These are phyloP conservation scores for Huntiella abstrusa DNA, from an alignment of 2,329 filamentous ascomycete genomes.

Conservation along the genomic window DNA sequence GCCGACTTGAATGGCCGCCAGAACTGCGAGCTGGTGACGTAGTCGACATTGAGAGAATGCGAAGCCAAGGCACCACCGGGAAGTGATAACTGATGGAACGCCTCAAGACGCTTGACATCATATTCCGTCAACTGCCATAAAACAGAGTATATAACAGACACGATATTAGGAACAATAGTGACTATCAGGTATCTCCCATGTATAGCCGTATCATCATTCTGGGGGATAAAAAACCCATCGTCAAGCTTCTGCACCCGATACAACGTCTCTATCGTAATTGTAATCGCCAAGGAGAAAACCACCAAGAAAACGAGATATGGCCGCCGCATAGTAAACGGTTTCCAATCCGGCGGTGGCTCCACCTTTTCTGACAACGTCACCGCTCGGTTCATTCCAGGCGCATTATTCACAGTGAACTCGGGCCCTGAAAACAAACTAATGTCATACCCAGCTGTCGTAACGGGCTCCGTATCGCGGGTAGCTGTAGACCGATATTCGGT, in stretches of 20 bases:
- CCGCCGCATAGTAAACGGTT: conserved; percentile 44
- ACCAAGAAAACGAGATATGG: conserved; percentile 38
- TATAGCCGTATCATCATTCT: conserved; percentile 29
- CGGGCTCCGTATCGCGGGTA: neutral
- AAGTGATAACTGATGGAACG: conserved; percentile 46
- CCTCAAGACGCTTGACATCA: conserved; percentile 46
- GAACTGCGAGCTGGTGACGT: conserved; percentile 49
- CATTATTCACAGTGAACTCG: conserved; percentile 3
- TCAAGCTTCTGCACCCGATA: conserved; percentile 22
- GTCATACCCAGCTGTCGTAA: conserved; percentile 23
- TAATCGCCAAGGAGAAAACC: conserved; percentile 32
- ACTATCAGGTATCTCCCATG: conserved; percentile 37
- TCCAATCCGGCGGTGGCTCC: conserved; percentile 36
- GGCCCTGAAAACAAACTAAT: conserved; percentile 32
- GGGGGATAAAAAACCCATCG: conserved; percentile 30
- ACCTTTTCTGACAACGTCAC: neutral
- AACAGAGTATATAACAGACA: conserved; percentile 42
- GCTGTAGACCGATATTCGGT: too few species aligned
- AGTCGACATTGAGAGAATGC: conserved; percentile 55
- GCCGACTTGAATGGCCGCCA: conserved; percentile 45
- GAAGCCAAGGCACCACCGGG: conserved; percentile 40
- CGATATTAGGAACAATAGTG: conserved; percentile 43
- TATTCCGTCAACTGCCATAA: conserved; percentile 49
- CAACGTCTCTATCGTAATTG: conserved; percentile 32
- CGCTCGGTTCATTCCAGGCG: neutral